These are phyloP conservation scores for Fusarium luffae DNA, from an alignment of 2,329 filamentous ascomycete genomes.

Conservation along the genomic window DNA sequence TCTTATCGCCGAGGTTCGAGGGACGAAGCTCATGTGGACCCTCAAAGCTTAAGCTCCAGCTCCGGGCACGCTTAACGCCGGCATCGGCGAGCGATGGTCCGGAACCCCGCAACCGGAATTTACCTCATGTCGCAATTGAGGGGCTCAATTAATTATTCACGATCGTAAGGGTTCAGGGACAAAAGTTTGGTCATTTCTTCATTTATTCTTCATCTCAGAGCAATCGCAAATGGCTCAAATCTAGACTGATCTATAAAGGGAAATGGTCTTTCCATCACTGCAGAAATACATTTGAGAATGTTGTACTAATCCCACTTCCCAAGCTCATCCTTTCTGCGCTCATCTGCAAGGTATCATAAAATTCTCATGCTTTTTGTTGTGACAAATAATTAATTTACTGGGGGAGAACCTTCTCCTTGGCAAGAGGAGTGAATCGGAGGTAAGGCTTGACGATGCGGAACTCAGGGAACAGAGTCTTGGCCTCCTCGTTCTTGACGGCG, in stretches of 20 bases:
- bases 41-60: background rate
- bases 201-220: conserved; percentile 39
- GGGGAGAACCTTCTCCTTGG: conserved; percentile 59
- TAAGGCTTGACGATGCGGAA: conserved; percentile 76
- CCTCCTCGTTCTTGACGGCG: conserved; percentile 82
- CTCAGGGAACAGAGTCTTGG: conserved; percentile 87
- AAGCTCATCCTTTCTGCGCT: conserved; percentile 9
- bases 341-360: conserved; percentile 44
- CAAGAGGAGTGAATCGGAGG: conserved; percentile 76
- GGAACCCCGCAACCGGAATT: conserved; percentile 21
- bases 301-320: conserved; percentile 31
- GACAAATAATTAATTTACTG: conserved; percentile 25
- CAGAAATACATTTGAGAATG: conserved; percentile 8
- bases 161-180: no score
- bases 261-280: conserved; percentile 30
- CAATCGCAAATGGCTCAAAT: conserved; percentile 37
- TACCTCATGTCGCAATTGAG: conserved; percentile 8
- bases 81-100: conserved; percentile 34
- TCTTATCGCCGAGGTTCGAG: background rate
- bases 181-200: conserved; percentile 38
- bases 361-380: conserved; percentile 14
- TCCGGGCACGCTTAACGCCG: conserved; percentile 2
- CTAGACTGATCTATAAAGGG: conserved; percentile 8
- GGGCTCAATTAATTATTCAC: background rate
- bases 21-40: conserved; percentile 19